These are phyloP conservation scores for Podospora tetraspora DNA, from an alignment of 495 filamentous ascomycete genomes.

Conservation along the genomic window DNA sequence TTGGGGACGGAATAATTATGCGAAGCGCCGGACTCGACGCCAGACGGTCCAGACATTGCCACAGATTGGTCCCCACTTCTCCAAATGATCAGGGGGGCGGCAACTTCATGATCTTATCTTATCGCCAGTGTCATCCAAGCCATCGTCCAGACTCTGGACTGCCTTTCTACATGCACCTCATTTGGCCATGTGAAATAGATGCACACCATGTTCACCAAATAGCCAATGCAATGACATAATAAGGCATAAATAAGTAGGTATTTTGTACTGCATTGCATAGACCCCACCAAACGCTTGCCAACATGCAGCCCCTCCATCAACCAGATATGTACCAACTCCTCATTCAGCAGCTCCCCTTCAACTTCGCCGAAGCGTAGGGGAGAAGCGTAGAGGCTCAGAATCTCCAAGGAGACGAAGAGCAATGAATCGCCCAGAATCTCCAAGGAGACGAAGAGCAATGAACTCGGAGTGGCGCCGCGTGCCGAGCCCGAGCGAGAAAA, in stretches of 20 bases:
- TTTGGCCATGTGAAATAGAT: not conserved
- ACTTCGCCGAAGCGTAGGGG: constrained; percentile 3
- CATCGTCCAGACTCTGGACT: not conserved
- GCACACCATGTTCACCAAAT: not conserved
- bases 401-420: constrained; percentile 16
- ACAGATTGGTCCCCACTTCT: not conserved
- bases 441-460: constrained; percentile 16
- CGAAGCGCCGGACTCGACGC: not conserved
- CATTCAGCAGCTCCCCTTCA: constrained; percentile 5
- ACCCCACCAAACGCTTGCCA: not conserved
- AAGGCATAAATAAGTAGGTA: not conserved
- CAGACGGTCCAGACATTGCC: not conserved
- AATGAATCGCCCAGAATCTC: constrained; percentile 11
- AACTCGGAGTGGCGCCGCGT: constrained; percentile 19
- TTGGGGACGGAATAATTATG: constrained; percentile 1
- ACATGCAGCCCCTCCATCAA: not conserved
- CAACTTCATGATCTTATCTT: constrained; percentile 10
- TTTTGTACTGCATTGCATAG: not conserved
- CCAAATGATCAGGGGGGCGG: constrained; percentile 3
- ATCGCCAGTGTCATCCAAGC: constrained; percentile 6
- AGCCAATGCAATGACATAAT: not conserved
- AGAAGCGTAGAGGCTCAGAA: not conserved
- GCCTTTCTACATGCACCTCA: too few species aligned
- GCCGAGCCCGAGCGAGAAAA: constrained; percentile 19
- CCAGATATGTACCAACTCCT: constrained; percentile 12